Percentiles rank a stretch among this genome's conserved stretches.
Evolutionary conservation across 2,329 filamentous ascomycete genomes (phyloP).

Genomic region (Microcyclospora tardicrescens): DNA sequence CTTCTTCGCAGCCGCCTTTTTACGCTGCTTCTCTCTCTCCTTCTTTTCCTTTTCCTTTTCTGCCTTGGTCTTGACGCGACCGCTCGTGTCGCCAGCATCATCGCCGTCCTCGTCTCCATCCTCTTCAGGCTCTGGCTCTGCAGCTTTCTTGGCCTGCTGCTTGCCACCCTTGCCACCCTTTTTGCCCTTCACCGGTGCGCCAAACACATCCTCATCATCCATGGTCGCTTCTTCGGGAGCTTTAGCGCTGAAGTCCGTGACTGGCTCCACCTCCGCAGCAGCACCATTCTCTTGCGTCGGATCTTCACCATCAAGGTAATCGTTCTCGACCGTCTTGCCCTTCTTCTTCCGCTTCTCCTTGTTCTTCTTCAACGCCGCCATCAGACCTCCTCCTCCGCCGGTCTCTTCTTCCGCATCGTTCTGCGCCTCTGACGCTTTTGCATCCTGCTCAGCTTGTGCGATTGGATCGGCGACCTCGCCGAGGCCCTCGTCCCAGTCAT

Average conservation of each 20-base stretch:
- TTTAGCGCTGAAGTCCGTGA: slow-evolving; percentile 45
- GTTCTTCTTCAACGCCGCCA: slow-evolving; percentile 41
- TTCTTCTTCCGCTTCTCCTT: slow-evolving; percentile 79
- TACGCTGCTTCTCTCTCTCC: slow-evolving; percentile 94
- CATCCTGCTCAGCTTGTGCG: slow-evolving; percentile 34
- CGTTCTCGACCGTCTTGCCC: slow-evolving; percentile 54
- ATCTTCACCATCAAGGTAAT: slow-evolving; percentile 58
- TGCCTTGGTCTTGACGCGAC: slow-evolving; percentile 81
- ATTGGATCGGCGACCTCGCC: slow-evolving; percentile 61
- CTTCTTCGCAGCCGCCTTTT: slow-evolving; percentile 84
- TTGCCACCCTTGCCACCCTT: slow-evolving; percentile 37
- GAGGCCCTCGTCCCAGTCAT: slow-evolving; percentile 91
- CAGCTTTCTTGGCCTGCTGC: slow-evolving; percentile 25
- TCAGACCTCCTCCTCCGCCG: slow-evolving; percentile 33
- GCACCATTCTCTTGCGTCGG: slow-evolving; percentile 32
- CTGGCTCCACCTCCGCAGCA: slow-evolving; percentile 23
- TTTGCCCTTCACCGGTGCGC: slow-evolving; percentile 59
- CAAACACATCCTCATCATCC: slow-evolving; percentile 65
- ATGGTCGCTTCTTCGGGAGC: slow-evolving; percentile 64
- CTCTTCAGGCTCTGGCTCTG: slow-evolving; percentile 34
- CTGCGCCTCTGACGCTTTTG: slow-evolving; percentile 33
- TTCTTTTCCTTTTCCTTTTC: slow-evolving; percentile 98
- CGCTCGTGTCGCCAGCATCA: slow-evolving; percentile 42
- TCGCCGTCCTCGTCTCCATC: slow-evolving; percentile 33
- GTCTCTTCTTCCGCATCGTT: slow-evolving; percentile 39